Evolutionary conservation across 352 stramenopile species (phyloP).

Genomic region (Chrysophaeum taylorii): DNA sequence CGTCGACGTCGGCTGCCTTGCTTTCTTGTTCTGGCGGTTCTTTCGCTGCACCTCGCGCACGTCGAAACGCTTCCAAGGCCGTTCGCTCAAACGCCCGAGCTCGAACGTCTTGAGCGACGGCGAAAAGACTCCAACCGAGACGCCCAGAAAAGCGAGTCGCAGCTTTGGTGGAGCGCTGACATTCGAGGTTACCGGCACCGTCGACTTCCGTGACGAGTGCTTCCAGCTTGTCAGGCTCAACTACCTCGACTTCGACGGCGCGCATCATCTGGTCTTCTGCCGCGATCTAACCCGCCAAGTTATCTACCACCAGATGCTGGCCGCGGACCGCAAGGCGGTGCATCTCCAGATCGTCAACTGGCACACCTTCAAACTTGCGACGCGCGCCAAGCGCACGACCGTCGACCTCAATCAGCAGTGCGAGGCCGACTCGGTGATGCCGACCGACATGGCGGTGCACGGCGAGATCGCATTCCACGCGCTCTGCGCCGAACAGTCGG

Average conservation of each 20-base stretch:
- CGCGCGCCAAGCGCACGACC: no score
- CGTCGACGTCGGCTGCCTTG: neutral
- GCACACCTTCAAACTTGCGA: neutral
- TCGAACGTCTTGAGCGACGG: no score
- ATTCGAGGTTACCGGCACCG: neutral
- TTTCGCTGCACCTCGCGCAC: neutral
- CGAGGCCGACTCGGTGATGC: no score
- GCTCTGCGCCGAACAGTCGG: neutral
- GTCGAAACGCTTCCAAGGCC: no score
- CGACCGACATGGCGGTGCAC: neutral
- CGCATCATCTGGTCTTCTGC: neutral
- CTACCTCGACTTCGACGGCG: neutral
- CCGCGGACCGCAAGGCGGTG: neutral
- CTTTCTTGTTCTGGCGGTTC: neutral
- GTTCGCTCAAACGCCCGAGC: no score
- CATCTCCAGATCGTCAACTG: neutral
- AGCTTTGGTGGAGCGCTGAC: neutral
- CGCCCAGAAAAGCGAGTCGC: neutral
- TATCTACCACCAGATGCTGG: constrained; percentile 4
- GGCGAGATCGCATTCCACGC: constrained; percentile 1
- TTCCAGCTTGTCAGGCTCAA: neutral
- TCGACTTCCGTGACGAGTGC: neutral
- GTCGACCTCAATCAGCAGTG: no score
- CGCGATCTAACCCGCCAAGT: neutral
- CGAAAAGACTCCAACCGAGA: neutral